phyloP scores from a whole-genome alignment of 78 protist genomes.

The Dictyostelium purpureum region DNA sequence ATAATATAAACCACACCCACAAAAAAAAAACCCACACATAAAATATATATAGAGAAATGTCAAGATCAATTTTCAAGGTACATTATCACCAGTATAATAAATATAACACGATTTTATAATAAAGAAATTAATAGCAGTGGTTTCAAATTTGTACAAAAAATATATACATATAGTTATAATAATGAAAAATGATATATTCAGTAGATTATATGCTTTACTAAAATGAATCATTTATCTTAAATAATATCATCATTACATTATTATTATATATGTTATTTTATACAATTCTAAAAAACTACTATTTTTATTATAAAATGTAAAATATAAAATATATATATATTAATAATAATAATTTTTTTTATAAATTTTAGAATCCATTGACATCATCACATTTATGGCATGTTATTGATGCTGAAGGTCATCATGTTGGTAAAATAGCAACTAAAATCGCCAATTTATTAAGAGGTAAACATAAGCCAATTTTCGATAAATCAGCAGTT shows the following conservation, averaged over 20 bases:
- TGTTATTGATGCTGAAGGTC: slow-evolving; percentile 80
- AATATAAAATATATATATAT: not conserved
- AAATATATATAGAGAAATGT: slow-evolving; percentile 37
- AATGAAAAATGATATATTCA: too few species aligned
- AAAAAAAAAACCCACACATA: too few species aligned
- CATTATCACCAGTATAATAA: not conserved
- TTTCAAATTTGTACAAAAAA: too few species aligned
- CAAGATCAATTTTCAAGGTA: slow-evolving; percentile 70
- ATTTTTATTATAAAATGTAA: too few species aligned
- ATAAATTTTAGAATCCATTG: slow-evolving; percentile 33
- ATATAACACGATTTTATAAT: not conserved
- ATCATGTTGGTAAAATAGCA: slow-evolving; percentile 84
- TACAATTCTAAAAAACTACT: too few species aligned
- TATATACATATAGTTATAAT: too few species aligned
- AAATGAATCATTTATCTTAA: too few species aligned
- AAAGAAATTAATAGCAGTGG: too few species aligned
- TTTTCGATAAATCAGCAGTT: slow-evolving; percentile 34
- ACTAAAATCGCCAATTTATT: slow-evolving; percentile 65
- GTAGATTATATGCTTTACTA: too few species aligned
- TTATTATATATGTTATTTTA: too few species aligned
- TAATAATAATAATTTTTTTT: not conserved
- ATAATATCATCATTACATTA: not conserved
- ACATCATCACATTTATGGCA: slow-evolving; percentile 80
- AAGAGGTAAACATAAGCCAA: slow-evolving; percentile 88
- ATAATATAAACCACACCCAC: too few species aligned